Conservation (phyloP, 2,329 filamentous ascomycete species). For the Bipolaris gigantea region DNA sequence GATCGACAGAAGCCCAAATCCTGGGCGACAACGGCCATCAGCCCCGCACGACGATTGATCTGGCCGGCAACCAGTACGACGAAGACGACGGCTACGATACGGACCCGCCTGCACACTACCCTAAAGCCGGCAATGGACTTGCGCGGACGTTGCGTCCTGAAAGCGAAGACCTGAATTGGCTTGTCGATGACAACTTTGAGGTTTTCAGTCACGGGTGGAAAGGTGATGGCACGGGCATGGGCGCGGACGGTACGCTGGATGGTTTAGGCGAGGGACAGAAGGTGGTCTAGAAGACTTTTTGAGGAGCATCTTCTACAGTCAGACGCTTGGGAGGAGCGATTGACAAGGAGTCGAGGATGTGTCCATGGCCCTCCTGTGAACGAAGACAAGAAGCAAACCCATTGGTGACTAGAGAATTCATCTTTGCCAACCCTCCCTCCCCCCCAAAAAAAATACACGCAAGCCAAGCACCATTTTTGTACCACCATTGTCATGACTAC, state of each 20-base stretch:
- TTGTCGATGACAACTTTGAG: slow-evolving; percentile 62
- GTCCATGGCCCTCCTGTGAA: too few species aligned
- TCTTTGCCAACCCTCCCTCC: too few species aligned
- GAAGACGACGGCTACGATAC: slow-evolving; percentile 58
- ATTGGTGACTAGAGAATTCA: too few species aligned
- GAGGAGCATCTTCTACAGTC: neutral
- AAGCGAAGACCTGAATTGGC: slow-evolving; percentile 61
- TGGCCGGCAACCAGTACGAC: slow-evolving; percentile 32
- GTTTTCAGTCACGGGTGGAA: slow-evolving; percentile 59
- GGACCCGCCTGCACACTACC: slow-evolving; percentile 61
- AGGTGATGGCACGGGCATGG: slow-evolving; percentile 38
- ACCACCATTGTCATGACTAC: too few species aligned
- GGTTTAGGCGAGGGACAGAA: slow-evolving; percentile 20
- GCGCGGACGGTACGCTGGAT: slow-evolving; percentile 31
- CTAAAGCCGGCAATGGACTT: slow-evolving; percentile 64
- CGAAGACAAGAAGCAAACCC: too few species aligned
- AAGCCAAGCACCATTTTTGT: too few species aligned
- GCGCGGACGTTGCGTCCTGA: slow-evolving; percentile 57
- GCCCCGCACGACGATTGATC: slow-evolving; percentile 23
- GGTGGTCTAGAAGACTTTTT: slow-evolving; percentile 11
- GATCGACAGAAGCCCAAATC: slow-evolving; percentile 40
- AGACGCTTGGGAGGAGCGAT: neutral
- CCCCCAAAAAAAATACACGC: too few species aligned
- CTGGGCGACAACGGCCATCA: slow-evolving; percentile 29
- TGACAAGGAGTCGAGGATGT: neutral